These are phyloP conservation scores for Botrytis elliptica DNA, from an alignment of 2,329 filamentous ascomycete genomes.

Conservation along the genomic window DNA sequence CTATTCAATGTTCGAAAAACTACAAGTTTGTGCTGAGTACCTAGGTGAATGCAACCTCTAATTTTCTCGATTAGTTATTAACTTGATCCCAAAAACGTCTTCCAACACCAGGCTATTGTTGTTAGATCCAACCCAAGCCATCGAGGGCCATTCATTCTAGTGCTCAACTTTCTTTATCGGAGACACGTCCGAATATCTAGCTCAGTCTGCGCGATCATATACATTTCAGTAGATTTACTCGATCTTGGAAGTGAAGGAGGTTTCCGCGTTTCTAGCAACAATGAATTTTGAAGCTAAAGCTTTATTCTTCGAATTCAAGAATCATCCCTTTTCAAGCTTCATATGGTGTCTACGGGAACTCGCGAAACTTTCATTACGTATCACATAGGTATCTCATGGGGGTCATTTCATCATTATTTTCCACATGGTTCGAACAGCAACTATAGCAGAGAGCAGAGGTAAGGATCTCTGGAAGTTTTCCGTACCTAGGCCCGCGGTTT, in stretches of 20 bases:
- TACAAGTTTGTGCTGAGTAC: not conserved
- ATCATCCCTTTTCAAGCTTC: not conserved
- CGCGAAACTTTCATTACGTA: not conserved
- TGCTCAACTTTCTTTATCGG: not conserved
- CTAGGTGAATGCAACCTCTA: not conserved
- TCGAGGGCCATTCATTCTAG: not conserved
- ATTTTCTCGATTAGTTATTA: not conserved
- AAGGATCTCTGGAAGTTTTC: not conserved
- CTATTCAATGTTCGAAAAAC: not conserved
- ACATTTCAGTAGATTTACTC: not conserved
- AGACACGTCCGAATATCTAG: not conserved
- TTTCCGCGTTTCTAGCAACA: not conserved
- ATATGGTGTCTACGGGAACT: not conserved
- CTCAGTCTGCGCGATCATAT: not conserved
- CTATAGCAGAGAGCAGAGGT: not conserved
- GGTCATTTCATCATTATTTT: not conserved
- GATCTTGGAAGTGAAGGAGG: not conserved
- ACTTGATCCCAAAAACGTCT: not conserved
- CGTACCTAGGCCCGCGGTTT: not conserved
- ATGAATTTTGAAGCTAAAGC: not conserved
- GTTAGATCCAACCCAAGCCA: not conserved
- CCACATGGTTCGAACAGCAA: not conserved
- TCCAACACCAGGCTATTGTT: not conserved
- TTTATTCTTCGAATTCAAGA: not conserved
- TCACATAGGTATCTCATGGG: not conserved